These are phyloP conservation scores for Trichoderma afroharzianum DNA, from an alignment of 2,329 filamentous ascomycete species.

Conservation along the genomic window DNA sequence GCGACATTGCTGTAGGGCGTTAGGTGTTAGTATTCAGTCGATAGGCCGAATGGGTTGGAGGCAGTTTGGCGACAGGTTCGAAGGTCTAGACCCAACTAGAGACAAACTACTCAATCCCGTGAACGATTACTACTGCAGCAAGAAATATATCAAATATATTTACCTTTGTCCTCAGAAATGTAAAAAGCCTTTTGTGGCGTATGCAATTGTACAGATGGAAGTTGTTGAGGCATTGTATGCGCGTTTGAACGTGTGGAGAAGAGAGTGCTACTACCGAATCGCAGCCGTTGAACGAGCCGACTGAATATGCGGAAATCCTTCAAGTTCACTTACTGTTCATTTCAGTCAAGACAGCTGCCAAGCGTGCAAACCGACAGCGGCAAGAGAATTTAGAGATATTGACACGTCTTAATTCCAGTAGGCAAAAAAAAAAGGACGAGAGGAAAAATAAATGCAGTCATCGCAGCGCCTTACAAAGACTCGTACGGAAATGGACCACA, in stretches of 20 bases:
- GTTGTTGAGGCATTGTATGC: neutral
- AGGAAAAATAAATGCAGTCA: neutral
- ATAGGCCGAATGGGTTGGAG: too few species aligned
- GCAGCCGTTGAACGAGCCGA: neutral
- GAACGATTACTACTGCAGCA: neutral
- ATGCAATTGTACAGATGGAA: neutral
- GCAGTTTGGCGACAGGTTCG: neutral
- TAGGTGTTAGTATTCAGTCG: too few species aligned
- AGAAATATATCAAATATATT: neutral
- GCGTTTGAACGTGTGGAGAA: neutral
- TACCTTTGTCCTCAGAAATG: neutral
- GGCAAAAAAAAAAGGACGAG: neutral
- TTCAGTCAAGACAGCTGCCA: neutral
- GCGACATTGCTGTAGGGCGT: too few species aligned
- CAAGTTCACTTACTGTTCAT: neutral
- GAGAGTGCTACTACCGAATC: neutral
- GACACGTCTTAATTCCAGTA: neutral
- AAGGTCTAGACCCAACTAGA: neutral
- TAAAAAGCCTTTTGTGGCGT: neutral
- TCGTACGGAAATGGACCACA: neutral
- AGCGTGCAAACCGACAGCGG: neutral
- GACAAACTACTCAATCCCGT: neutral
- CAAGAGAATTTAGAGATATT: neutral
- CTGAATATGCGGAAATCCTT: neutral
- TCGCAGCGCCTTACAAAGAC: neutral